Percentiles rank a stretch among this genome's conserved stretches.
Conservation (phyloP, 1,139 yeast species). For the Saccharomyces hybrid region DNA sequence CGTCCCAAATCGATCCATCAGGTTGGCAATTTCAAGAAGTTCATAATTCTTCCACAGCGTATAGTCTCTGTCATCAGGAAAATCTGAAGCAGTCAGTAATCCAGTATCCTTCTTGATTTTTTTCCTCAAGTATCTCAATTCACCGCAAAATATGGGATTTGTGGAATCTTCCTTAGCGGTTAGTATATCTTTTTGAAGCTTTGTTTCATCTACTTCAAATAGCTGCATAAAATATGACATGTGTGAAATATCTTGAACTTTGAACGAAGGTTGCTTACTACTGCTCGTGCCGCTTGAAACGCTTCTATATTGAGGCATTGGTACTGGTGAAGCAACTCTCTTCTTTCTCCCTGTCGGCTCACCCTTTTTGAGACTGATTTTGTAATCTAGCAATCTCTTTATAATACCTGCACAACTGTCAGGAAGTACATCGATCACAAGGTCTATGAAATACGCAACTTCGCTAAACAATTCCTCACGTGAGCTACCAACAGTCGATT, state of each 20-base stretch:
- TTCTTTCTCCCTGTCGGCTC: slow-evolving; percentile 7
- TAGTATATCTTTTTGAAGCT: slow-evolving; percentile 46
- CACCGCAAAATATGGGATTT: slow-evolving; percentile 33
- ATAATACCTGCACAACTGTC: slow-evolving; percentile 36
- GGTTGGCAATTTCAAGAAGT: slow-evolving; percentile 33
- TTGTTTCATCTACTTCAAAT: slow-evolving; percentile 38
- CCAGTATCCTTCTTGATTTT: slow-evolving; percentile 40
- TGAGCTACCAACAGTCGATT: slow-evolving; percentile 41
- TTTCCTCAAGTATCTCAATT: slow-evolving; percentile 30
- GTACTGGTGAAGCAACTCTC: slow-evolving; percentile 24
- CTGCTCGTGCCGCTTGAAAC: slow-evolving; percentile 5
- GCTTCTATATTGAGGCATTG: background rate
- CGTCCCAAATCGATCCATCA: slow-evolving; percentile 39
- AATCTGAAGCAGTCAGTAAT: slow-evolving; percentile 38
- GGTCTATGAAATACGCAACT: slow-evolving; percentile 49
- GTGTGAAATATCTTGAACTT: slow-evolving; percentile 44
- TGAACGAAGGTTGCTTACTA: slow-evolving; percentile 39
- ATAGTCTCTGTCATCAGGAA: slow-evolving; percentile 38
- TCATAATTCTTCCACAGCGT: slow-evolving; percentile 50
- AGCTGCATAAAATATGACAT: slow-evolving; percentile 37
- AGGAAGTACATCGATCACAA: slow-evolving; percentile 45
- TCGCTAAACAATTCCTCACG: slow-evolving; percentile 47
- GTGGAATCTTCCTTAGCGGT: slow-evolving; percentile 36
- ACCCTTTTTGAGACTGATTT: slow-evolving; percentile 25
- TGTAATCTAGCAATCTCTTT: slow-evolving; percentile 40